These are phyloP conservation scores for Cyphellophora europaea DNA, from an alignment of 2,329 filamentous ascomycete genomes.

Conservation along the genomic window DNA sequence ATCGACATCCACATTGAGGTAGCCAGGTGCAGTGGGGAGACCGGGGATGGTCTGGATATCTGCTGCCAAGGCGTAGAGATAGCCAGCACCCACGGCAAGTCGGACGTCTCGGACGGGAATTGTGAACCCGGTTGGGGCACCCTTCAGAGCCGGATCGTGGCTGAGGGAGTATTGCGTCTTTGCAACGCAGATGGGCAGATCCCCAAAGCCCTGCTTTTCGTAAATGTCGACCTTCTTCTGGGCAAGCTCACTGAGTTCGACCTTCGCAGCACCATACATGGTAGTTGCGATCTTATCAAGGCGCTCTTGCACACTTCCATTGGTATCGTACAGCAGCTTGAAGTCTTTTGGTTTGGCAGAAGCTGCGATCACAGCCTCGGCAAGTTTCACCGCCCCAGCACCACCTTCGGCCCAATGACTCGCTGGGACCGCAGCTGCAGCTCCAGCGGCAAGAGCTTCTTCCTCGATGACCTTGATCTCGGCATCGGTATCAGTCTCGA, in stretches of 20 bases:
- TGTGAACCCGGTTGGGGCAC: constrained; percentile 87
- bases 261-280: constrained; percentile 86
- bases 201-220: constrained; percentile 80
- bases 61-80: constrained; percentile 87
- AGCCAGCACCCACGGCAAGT: constrained; percentile 88
- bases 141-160: constrained; percentile 88
- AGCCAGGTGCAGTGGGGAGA: constrained; percentile 86
- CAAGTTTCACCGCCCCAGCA: constrained; percentile 78
- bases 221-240: constrained; percentile 96
- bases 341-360: constrained; percentile 78
- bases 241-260: constrained; percentile 88
- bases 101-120: constrained; percentile 90
- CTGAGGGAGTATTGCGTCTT: constrained; percentile 98
- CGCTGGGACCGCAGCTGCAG: constrained; percentile 83
- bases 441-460: constrained; percentile 83
- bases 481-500: constrained; percentile 85
- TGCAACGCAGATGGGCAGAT: constrained; percentile 90
- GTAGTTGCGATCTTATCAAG: constrained; percentile 83
- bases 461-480: constrained; percentile 84
- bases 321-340: constrained; percentile 73
- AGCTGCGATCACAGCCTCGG: constrained; percentile 74
- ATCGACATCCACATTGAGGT: constrained; percentile 83
- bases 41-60: constrained; percentile 98
- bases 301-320: constrained; percentile 73
- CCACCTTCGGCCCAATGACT: constrained; percentile 98